A percentile compares a stretch with the other conserved stretches of the same genome.
Evolutionary conservation across 495 filamentous ascomycete species (phyloP).

Genomic region (Penicillium turbatum): DNA sequence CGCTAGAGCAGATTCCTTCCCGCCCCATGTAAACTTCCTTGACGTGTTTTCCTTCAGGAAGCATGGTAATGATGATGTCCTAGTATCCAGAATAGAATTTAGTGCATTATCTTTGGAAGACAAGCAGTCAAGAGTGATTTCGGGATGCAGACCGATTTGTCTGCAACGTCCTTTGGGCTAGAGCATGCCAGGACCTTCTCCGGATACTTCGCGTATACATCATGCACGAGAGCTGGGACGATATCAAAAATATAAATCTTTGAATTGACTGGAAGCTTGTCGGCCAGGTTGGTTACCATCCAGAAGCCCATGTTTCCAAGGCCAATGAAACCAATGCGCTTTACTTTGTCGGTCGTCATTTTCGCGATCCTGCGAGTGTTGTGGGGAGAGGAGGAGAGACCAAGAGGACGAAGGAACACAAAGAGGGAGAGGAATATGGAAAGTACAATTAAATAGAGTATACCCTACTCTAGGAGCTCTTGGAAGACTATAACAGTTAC

Average conservation of each 20-base stretch:
- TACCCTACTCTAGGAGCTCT: too few relatives aligned
- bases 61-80: slow-evolving; percentile 62
- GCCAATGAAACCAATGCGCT: slow-evolving; percentile 43
- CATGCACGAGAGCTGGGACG: slow-evolving; percentile 24
- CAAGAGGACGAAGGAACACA: not conserved
- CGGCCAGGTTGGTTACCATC: slow-evolving; percentile 39
- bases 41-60: slow-evolving; percentile 64
- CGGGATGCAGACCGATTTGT: slow-evolving; percentile 32
- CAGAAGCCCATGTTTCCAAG: slow-evolving; percentile 47
- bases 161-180: slow-evolving; percentile 38
- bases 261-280: slow-evolving; percentile 30
- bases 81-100: slow-evolving; percentile 21
- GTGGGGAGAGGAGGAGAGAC: not conserved
- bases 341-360: not conserved
- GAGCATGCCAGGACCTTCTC: slow-evolving; percentile 21
- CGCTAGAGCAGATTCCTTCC: slow-evolving; percentile 30
- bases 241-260: slow-evolving; percentile 41
- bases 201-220: slow-evolving; percentile 26
- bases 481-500: too few relatives aligned
- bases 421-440: too few relatives aligned
- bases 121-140: not conserved
- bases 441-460: too few relatives aligned
- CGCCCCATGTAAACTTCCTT: slow-evolving; percentile 48
- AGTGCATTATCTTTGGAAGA: not conserved
- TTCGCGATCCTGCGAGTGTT: not conserved